Percentiles rank a stretch among this genome's conserved stretches.
Conservation (phyloP, 2,329 filamentous ascomycete species). For the Claviceps fusiformis region DNA sequence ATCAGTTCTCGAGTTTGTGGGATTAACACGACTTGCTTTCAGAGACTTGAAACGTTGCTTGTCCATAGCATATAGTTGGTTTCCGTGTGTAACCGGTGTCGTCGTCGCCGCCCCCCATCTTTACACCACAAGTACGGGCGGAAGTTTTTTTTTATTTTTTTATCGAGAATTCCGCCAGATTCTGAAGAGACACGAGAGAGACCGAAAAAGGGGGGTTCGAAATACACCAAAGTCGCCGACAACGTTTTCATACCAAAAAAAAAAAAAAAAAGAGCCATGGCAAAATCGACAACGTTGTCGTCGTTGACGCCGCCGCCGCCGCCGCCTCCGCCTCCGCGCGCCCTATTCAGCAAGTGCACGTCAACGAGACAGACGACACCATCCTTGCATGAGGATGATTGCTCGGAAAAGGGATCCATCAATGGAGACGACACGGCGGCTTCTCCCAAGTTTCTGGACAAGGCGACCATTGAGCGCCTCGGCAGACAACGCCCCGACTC, state of each 20-base stretch:
- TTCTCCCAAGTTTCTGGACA: conserved; percentile 6
- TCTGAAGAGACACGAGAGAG: too few species aligned
- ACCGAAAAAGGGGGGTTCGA: too few species aligned
- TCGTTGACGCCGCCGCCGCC: neutral
- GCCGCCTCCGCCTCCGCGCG: too few species aligned
- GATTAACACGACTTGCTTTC: neutral
- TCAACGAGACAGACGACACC: neutral
- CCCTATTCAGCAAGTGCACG: neutral
- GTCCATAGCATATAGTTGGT: neutral
- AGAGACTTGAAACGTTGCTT: neutral
- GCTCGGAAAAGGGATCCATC: neutral
- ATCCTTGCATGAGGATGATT: neutral
- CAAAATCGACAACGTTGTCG: neutral
- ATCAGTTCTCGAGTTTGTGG: neutral
- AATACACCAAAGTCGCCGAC: neutral
- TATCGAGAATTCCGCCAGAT: too few species aligned
- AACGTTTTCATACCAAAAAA: too few species aligned
- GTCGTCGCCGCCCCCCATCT: too few species aligned
- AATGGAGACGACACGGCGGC: neutral
- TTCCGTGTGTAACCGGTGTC: neutral
- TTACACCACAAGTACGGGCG: too few species aligned
- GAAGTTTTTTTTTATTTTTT: too few species aligned
- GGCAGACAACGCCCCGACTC: conserved; percentile 46
- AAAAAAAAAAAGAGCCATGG: neutral
- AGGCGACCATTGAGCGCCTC: conserved; percentile 39